A percentile compares a stretch with the other conserved stretches of the same genome.
Evolutionary conservation across 2,329 filamentous ascomycete genomes (phyloP).

Genomic region (Kalmusia sp.): DNA sequence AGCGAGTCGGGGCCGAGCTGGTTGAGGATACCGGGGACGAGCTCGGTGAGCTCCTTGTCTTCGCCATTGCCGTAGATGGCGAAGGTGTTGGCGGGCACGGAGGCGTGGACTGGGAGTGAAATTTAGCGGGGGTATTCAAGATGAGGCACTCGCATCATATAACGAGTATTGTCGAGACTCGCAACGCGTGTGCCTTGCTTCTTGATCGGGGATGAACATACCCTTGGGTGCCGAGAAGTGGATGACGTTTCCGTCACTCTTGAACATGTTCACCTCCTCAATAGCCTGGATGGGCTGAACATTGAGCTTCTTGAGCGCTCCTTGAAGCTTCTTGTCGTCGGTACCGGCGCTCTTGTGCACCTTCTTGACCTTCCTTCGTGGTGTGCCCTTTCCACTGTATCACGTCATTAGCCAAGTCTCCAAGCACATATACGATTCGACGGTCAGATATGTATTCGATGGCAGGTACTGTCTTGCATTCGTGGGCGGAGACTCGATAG

Average conservation of each 20-base stretch:
- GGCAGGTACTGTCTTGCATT: background rate
- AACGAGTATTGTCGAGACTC: background rate
- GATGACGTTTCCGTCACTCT: slow-evolving; percentile 99
- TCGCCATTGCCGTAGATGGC: slow-evolving; percentile 99
- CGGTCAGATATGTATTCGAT: background rate
- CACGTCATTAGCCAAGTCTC: slow-evolving; percentile 30
- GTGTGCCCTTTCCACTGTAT: slow-evolving; percentile 91
- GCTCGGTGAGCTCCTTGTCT: slow-evolving; percentile 99
- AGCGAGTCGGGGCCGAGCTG: slow-evolving; percentile 98
- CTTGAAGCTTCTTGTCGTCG: slow-evolving; percentile 99
- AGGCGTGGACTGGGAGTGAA: slow-evolving; percentile 78
- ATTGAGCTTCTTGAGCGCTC: slow-evolving; percentile 98
- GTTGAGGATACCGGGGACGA: slow-evolving; percentile 99
- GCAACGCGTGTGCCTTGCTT: background rate
- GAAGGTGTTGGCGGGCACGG: slow-evolving; percentile 98
- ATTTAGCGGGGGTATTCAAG: slow-evolving; percentile 18
- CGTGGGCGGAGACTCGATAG: background rate
- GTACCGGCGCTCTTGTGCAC: slow-evolving; percentile 89
- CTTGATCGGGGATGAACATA: slow-evolving; percentile 55
- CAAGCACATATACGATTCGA: background rate
- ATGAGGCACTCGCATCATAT: background rate
- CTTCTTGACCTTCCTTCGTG: slow-evolving; percentile 98
- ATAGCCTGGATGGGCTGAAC: slow-evolving; percentile 99
- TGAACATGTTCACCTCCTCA: slow-evolving; percentile 99
- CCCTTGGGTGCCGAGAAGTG: slow-evolving; percentile 98